Evolutionary conservation across 2,329 filamentous ascomycete genomes (phyloP), one percentile per base, ranked within the genome.

Genomic region (Exserohilum turcica): DNA sequence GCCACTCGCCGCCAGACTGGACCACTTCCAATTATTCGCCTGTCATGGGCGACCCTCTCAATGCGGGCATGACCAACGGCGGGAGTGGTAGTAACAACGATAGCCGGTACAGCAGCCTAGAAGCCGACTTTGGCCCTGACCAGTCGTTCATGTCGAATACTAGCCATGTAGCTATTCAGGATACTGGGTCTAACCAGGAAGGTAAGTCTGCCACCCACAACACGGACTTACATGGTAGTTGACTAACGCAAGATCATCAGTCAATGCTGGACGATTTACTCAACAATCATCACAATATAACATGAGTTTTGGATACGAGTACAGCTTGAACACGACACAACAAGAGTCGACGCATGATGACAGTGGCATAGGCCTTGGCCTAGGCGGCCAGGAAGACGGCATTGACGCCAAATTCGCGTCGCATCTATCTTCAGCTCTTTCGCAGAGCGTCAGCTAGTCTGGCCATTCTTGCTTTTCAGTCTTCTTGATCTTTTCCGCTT

Each of bases 1-100:
- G 81, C 28, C 79, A 81, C 36, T 59, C 50, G n/a, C 64, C 74
- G 2, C 76, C 66, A 6, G 63, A 64, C 32, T 64, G 62, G 55
- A 65, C 60, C 16, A 56, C 63, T 1, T 52, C 66, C 4, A 58
- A 64, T 9, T 66, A 64, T 29, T 71, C 71, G 3, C 69, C 67
- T 6, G 58, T 72, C 3, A 51, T 73, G 39, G 70, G 66, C 6
- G 70, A 65, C 12, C 58, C 66, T 18, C 61, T 72, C 40, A 68
- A 67, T 28, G 61, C 61, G 15, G 65, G 62, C 19, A 63, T 72
- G 55, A 62, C 61, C 38, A 73, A 72, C 38, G 69, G 65, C 4
- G 70, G 67, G n/a, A 72, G 70, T 33, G 72, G 67, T 12, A 75
- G 69, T 55, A 74, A 74, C 59, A 67, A 73, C 32, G 70, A 74